phyloP scores from a whole-genome alignment of 2,329 filamentous ascomycete species.

The Talaromyces verruculosus region DNA sequence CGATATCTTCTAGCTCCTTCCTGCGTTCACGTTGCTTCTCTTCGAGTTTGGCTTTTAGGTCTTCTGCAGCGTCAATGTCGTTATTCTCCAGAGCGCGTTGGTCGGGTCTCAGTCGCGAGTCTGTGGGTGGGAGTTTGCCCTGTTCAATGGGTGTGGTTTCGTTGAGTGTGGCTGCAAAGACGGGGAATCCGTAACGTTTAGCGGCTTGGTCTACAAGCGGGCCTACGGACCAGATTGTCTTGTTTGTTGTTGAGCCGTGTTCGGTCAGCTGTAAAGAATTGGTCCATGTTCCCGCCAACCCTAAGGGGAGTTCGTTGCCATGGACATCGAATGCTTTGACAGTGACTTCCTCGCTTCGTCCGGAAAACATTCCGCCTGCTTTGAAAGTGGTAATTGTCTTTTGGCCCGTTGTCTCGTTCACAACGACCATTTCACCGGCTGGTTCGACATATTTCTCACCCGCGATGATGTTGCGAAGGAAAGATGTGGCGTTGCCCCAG shows the following conservation, averaged over 20 bases:
- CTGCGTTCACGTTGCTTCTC: constrained; percentile 78
- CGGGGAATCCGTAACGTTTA: constrained; percentile 82
- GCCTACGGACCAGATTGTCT: constrained; percentile 77
- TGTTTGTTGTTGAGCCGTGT: constrained; percentile 60
- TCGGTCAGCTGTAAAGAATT: constrained; percentile 65
- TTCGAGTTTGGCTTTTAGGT: constrained; percentile 77
- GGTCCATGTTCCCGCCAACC: constrained; percentile 84
- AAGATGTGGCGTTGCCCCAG: constrained; percentile 85
- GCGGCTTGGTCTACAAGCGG: constrained; percentile 73
- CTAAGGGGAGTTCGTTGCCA: constrained; percentile 64
- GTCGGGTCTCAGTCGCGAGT: constrained; percentile 80
- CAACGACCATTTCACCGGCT: constrained; percentile 81
- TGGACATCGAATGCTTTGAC: constrained; percentile 70
- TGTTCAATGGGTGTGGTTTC: constrained; percentile 81
- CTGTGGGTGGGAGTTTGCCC: constrained; percentile 72
- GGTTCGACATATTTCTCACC: constrained; percentile 98
- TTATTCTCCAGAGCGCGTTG: constrained; percentile 82
- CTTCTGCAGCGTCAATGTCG: constrained; percentile 79
- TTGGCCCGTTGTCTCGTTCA: constrained; percentile 78
- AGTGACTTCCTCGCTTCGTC: constrained; percentile 83
- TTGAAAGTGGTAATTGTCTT: constrained; percentile 90
- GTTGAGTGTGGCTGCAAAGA: constrained; percentile 82
- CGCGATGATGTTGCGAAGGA: constrained; percentile 92
- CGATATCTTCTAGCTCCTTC: constrained; percentile 71
- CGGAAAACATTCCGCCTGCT: constrained; percentile 94